These are phyloP conservation scores for Yarrowia alimentaria DNA, from an alignment of 805 yeast species.

Conservation along the genomic window DNA sequence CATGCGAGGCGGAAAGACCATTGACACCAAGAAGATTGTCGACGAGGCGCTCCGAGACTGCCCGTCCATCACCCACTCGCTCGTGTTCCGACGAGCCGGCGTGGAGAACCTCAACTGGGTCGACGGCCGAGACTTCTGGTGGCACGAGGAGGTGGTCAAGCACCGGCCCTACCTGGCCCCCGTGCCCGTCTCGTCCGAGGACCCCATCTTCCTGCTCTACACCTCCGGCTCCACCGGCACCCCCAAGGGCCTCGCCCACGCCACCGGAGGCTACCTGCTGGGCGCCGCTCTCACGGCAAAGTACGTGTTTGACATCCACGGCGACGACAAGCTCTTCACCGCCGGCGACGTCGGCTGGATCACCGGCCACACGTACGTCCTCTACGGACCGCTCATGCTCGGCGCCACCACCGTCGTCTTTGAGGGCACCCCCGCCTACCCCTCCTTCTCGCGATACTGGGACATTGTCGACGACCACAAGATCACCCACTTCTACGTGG, in stretches of 20 bases:
- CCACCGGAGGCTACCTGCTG: constrained; percentile 89
- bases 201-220: constrained; percentile 91
- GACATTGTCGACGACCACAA: constrained; percentile 86
- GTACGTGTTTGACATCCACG: constrained; percentile 90
- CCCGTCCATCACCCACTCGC: constrained; percentile 70
- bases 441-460: constrained; percentile 95
- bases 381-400: constrained; percentile 84
- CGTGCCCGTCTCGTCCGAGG: constrained; percentile 83
- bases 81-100: constrained; percentile 89
- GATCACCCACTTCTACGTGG: constrained; percentile 95
- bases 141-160: constrained; percentile 86
- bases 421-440: constrained; percentile 98
- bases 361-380: constrained; percentile 95
- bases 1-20: constrained; percentile 90
- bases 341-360: constrained; percentile 99
- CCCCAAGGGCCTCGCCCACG: constrained; percentile 96
- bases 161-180: constrained; percentile 86
- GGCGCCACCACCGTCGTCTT: constrained; percentile 93
- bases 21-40: constrained; percentile 88
- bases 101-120: constrained; percentile 62
- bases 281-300: constrained; percentile 91
- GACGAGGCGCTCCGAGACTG: constrained; percentile 85
- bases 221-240: constrained; percentile 98
- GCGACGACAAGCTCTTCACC: constrained; percentile 83
- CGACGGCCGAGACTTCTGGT: constrained; percentile 84